Percentiles rank a stretch among this genome's conserved stretches.
These are phyloP conservation scores for Fusarium redolens DNA, from an alignment of 2,329 filamentous ascomycete genomes.

Conservation along the genomic window DNA sequence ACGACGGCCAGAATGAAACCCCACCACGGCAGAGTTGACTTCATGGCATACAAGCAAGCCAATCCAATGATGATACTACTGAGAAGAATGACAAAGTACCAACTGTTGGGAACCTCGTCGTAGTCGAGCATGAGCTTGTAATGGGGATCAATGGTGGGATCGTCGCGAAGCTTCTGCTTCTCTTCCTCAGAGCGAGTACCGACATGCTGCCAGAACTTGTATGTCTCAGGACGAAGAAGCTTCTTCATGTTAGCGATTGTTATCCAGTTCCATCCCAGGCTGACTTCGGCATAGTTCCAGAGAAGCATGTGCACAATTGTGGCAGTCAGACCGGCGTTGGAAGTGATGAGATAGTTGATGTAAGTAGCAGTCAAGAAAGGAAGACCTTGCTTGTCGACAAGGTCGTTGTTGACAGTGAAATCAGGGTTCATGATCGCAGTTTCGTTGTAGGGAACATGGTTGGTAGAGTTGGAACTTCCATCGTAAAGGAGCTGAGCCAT, in stretches of 20 bases:
- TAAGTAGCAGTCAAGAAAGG: conserved; percentile 27
- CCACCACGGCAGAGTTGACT: conserved; percentile 50
- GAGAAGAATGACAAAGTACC: conserved; percentile 17
- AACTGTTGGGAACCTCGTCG: conserved; percentile 20
- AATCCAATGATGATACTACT: not conserved
- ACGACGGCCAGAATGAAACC: conserved; percentile 54
- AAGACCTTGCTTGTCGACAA: conserved; percentile 11
- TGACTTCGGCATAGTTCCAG: conserved; percentile 42
- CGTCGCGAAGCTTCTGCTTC: conserved; percentile 17
- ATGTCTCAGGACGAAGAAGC: not conserved
- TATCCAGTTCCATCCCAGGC: conserved; percentile 33
- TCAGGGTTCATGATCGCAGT: conserved; percentile 36
- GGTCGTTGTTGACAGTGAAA: conserved; percentile 12
- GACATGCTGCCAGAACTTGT: conserved; percentile 16
- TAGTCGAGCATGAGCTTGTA: conserved; percentile 36
- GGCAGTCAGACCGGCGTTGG: conserved; percentile 23
- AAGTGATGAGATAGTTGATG: conserved; percentile 27
- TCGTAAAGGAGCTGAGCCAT: conserved; percentile 28
- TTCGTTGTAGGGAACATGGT: conserved; percentile 16
- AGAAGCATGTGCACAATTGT: conserved; percentile 26
- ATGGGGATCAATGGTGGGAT: conserved; percentile 24
- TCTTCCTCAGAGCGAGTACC: conserved; percentile 17
- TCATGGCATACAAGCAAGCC: conserved; percentile 39
- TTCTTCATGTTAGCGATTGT: not conserved
- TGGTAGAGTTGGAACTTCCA: conserved; percentile 2